Conservation (phyloP, 164 flowering plant genomes). For the Piper betle region DNA sequence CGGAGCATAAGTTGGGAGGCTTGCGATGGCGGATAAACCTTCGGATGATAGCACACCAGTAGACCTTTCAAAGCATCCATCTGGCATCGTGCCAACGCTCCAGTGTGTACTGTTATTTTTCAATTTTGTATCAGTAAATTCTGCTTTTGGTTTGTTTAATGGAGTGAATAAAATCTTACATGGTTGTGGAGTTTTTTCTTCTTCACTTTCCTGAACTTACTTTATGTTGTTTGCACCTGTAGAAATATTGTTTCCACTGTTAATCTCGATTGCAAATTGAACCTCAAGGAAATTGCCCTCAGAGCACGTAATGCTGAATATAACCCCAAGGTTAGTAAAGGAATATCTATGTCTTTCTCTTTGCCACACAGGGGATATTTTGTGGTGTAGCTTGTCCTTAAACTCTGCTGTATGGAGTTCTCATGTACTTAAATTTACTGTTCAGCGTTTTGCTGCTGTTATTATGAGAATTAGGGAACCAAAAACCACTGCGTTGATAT, state of each 20-base stretch:
- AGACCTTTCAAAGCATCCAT: constrained; percentile 17
- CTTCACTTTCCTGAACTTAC: too few species aligned
- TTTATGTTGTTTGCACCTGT: constrained; percentile 1
- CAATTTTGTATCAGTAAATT: too few species aligned
- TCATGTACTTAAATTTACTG: constrained; percentile 1
- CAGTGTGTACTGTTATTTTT: too few species aligned
- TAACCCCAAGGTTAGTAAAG: constrained; percentile 60
- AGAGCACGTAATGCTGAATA: constrained; percentile 93
- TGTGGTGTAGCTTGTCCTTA: too few species aligned
- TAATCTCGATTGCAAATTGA: constrained; percentile 83
- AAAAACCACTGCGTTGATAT: constrained; percentile 81
- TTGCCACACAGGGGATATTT: too few species aligned
- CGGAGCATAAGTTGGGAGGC: too few species aligned
- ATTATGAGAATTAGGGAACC: constrained; percentile 92
- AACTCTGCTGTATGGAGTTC: too few species aligned
- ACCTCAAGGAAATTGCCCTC: constrained; percentile 70
- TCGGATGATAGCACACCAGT: constrained; percentile 17
- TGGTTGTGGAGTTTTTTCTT: too few species aligned
- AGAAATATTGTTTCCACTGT: constrained; percentile 94
- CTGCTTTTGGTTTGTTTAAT: too few species aligned
- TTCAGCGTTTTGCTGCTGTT: constrained; percentile 94
- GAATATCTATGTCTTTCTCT: too few species aligned
- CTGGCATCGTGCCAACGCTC: constrained; percentile 16
- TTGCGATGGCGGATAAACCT: constrained; percentile 13
- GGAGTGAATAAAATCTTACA: too few species aligned